Evolutionary conservation across 2,329 filamentous ascomycete species (phyloP).

Genomic region (Tolypocladium tropicale): DNA sequence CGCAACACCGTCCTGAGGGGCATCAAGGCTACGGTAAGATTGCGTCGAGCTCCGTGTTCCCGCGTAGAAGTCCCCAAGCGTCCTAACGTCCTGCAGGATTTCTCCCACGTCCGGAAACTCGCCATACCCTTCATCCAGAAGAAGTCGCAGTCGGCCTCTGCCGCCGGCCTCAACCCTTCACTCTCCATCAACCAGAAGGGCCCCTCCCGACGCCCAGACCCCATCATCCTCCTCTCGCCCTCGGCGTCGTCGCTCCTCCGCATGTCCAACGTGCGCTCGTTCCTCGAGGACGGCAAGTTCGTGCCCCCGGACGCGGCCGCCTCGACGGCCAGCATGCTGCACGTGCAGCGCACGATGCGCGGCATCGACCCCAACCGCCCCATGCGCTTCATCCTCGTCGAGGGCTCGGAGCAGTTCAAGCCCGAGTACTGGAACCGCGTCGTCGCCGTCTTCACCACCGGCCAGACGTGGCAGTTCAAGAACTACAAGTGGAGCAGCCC

Average conservation of each 20-base stretch:
- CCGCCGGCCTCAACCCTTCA: constrained; percentile 30
- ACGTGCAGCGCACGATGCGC: constrained; percentile 70
- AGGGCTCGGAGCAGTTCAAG: constrained; percentile 89
- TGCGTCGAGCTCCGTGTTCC: neutral
- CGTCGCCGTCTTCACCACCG: constrained; percentile 94
- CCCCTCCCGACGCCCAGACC: constrained; percentile 49
- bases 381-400: constrained; percentile 90
- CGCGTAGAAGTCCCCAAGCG: neutral
- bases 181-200: constrained; percentile 45
- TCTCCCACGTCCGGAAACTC: constrained; percentile 83
- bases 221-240: constrained; percentile 93
- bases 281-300: constrained; percentile 79
- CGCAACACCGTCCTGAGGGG: constrained; percentile 81
- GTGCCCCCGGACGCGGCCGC: constrained; percentile 62
- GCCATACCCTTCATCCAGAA: constrained; percentile 65
- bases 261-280: constrained; percentile 91
- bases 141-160: constrained; percentile 35
- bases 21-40: constrained; percentile 72
- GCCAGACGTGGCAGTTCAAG: constrained; percentile 98
- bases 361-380: constrained; percentile 59
- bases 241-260: constrained; percentile 90
- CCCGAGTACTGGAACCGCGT: constrained; percentile 96
- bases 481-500: constrained; percentile 93
- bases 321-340: constrained; percentile 67
- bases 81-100: constrained; percentile 57